Evolutionary conservation across 768 basidiomycete species (phyloP), one percentile per base, ranked within the genome.

Genomic region (Russula ochroleuca): DNA sequence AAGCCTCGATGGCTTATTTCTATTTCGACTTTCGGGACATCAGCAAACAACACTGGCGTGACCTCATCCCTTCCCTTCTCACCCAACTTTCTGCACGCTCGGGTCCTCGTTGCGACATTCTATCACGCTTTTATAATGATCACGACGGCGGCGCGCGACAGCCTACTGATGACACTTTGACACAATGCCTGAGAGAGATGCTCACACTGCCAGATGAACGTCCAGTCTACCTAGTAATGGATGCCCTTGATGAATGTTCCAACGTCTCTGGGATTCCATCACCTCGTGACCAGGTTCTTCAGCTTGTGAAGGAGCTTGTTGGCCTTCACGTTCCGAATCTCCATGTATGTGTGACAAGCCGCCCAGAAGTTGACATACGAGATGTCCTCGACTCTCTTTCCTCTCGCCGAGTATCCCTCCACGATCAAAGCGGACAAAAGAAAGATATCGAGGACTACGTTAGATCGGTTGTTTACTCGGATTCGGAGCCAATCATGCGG

Each of bases 31-130:
- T 45, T 37, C 31, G 43, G 35, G 35, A 61, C 28, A 17, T 21
- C 1, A 5, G 23, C 9, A 61, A 47, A n/a, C 62, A 63, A 37
- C 37, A 23, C 14, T 28, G 43, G 28, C 25, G 13, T 21, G 11
- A 57, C 21, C 19, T 63, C 9, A 8, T 63, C 28, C 33, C 48
- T 5, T 63, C 62, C 14, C n/a, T 63, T 23, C 38, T 56, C 4
- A 56, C 57, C 13, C 61, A 62, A n/a, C 35, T 62, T 4, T 55
- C 53, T 14, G 13, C 21, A 11, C 21, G 6, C 19, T 63, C 56
- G 4, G 13, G 7, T 13, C 7, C 37, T 23, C 49, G 47, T 41
- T 52, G 35, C 13, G 31, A 56, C 28, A 41, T 58, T 1, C 56
- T 63, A 7, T 43, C 38, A 17, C 35, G 15, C 2, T 23, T 58